Conservation (phyloP, 2,329 filamentous ascomycete genomes). For the Cercospora janseana region DNA sequence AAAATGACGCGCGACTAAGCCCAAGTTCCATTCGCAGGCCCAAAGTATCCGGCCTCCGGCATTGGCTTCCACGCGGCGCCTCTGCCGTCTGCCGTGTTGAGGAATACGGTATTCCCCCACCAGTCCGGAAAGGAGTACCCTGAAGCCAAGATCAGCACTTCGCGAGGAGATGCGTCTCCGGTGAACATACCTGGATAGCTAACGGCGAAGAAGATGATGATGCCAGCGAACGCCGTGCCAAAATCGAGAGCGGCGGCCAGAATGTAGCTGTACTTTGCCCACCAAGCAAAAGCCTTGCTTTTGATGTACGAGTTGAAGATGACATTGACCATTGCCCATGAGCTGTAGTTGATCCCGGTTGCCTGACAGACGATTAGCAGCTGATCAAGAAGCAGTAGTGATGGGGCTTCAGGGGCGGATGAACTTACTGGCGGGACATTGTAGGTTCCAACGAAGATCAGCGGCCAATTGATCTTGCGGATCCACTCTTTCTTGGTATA, state of each 20-base stretch:
- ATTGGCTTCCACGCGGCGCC: conserved; percentile 45
- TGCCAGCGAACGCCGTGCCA: conserved; percentile 39
- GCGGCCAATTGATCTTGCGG: conserved; percentile 50
- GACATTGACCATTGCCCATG: conserved; percentile 61
- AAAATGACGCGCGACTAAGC: no score
- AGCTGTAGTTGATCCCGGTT: conserved; percentile 74
- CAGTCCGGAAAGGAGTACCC: conserved; percentile 36
- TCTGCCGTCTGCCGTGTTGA: conserved; percentile 44
- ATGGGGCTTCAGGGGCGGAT: no score
- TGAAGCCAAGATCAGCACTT: not conserved
- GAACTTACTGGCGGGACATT: conserved; percentile 71
- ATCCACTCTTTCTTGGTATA: conserved; percentile 32
- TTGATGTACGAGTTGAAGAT: conserved; percentile 45
- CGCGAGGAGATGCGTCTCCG: no score
- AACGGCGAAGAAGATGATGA: conserved; percentile 42
- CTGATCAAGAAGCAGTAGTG: no score
- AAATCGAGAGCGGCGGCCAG: conserved; percentile 39
- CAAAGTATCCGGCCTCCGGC: conserved; percentile 63
- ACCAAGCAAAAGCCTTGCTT: conserved; percentile 54
- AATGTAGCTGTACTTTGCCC: conserved; percentile 42
- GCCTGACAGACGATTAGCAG: no score
- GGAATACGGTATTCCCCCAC: conserved; percentile 37
- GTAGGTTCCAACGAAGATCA: conserved; percentile 65
- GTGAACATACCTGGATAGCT: conserved; percentile 40
- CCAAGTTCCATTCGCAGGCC: conserved; percentile 46